These are phyloP conservation scores for Blastocystis sp. DNA, from an alignment of 352 stramenopile genomes.

Conservation along the genomic window DNA sequence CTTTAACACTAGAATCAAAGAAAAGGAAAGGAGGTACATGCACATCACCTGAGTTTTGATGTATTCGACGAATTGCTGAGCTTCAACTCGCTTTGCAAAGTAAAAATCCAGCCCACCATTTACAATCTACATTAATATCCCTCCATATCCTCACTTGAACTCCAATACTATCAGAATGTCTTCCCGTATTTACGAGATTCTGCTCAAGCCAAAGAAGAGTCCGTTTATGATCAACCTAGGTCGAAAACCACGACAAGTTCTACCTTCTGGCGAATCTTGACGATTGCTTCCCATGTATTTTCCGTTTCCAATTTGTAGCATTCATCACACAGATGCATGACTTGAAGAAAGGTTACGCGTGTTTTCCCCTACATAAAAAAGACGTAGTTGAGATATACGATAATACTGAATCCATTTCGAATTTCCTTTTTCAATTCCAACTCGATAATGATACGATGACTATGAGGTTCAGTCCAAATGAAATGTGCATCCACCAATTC, in stretches of 20 bases:
- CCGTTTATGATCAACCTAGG: constrained; percentile 92
- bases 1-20: constrained; percentile 82
- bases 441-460: constrained; percentile 93
- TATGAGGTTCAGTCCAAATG: constrained; percentile 99
- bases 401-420: constrained; percentile 24
- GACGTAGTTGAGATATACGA: background rate
- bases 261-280: constrained; percentile 28
- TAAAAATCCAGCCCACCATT: constrained; percentile 95
- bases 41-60: constrained; percentile 81
- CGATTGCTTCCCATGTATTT: constrained; percentile 25
- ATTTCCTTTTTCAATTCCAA: constrained; percentile 97
- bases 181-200: constrained; percentile 95
- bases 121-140: background rate
- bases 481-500: constrained; percentile 95
- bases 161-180: constrained; percentile 89
- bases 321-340: constrained; percentile 6
- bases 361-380: background rate
- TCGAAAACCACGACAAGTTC: background rate
- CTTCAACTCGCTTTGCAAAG: constrained; percentile 93
- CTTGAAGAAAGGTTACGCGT: constrained; percentile 15
- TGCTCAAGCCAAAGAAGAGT: constrained; percentile 99
- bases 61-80: constrained; percentile 94
- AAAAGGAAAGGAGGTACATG: background rate
- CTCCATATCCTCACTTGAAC: constrained; percentile 78
- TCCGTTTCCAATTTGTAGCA: constrained; percentile 1